A percentile compares a stretch with the other conserved stretches of the same genome.
Conservation (phyloP, 2,329 filamentous ascomycete genomes). For the Exophiala phaeomuriformis region DNA sequence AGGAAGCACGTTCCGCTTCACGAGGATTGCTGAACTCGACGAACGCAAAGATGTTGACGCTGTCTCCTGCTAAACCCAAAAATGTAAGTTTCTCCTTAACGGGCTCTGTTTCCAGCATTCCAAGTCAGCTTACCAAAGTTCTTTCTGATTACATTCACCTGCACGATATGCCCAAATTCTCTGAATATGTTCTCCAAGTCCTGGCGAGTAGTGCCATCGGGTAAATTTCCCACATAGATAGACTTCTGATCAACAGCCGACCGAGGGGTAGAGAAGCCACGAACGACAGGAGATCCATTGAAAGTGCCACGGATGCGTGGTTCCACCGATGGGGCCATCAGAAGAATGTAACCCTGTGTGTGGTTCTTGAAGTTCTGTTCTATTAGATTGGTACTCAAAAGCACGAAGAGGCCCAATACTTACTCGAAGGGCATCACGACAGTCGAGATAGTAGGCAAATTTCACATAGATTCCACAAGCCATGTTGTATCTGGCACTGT, state of each 20-base stretch:
- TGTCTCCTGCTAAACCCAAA: conserved; percentile 3
- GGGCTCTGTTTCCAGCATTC: background rate
- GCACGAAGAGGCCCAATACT: background rate
- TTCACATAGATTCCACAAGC: conserved; percentile 21
- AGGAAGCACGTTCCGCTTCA: conserved; percentile 22
- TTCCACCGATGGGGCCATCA: conserved; percentile 18
- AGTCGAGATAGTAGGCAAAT: conserved; percentile 27
- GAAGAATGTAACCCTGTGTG: conserved; percentile 12
- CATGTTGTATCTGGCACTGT: conserved; percentile 2
- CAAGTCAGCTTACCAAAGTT: conserved; percentile 16
- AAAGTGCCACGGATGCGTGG: conserved; percentile 8
- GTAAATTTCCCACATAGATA: conserved; percentile 27
- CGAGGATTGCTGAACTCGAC: conserved; percentile 18
- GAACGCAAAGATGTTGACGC: conserved; percentile 25
- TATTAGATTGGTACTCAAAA: background rate
- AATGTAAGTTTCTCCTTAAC: conserved; percentile 5
- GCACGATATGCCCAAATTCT: conserved; percentile 19
- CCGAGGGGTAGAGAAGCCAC: conserved; percentile 14
- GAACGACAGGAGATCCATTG: conserved; percentile 7
- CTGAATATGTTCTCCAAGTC: conserved; percentile 19
- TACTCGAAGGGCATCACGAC: conserved; percentile 25
- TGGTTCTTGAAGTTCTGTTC: conserved; percentile 17
- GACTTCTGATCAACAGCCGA: conserved; percentile 20
- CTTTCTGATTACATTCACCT: conserved; percentile 25
- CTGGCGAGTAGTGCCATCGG: conserved; percentile 13